Base-by-base conservation (phyloP, 768 basidiomycete species). In the Plicaturopsis crispa region DNA sequence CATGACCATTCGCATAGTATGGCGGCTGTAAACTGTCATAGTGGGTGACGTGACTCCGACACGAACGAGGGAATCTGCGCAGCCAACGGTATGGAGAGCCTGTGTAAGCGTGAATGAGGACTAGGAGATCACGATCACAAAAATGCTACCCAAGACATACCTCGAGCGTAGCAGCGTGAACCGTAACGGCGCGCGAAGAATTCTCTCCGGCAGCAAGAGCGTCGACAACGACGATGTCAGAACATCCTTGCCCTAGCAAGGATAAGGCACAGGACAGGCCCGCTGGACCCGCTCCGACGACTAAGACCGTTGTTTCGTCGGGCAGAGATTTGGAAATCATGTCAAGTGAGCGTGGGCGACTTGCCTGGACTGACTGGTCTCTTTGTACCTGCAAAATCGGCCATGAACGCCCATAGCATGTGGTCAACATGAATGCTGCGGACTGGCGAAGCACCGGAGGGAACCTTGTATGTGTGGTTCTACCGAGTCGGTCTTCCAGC, bases 111-210 rank as follows among this genome's bases (percentile, higher is more conserved):
- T 60, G 72, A n/a, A n/a, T 11, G 32, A 55, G 48, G 18, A 66
- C 55, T 14, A 28, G 26, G 26, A 14, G 26, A 8, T 8, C 26
- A 8, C 26, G 6, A 40, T 24, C 10, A 17, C 5, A 14, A 40
- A 30, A 5, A 23, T 31, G 21, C 6, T 24, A n/a, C 26, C 33
- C 7, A 31, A 19, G 14, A 30, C 53, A 32, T 43, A 69, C 73
- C 56, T 75, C 75, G 12, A 77, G 55, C 7, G 75, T 75, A 22
- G 70, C 65, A 23, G 75, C 67, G 44, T 77, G 74, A 20, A 75
- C 48, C 1, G 63, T 57, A 4, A 67, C 41, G 0, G 75, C 71
- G 14, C 73, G 65, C 7, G 73, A 71, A 6, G 53, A 50, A 34
- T 60, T 57, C 36, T 56, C 46, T 19, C 61, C 61, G n/a, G 57